Percentiles rank a stretch among this genome's conserved stretches.
phyloP scores from a whole-genome alignment of 495 filamentous ascomycete species.

The Penicillium samsonianum region DNA sequence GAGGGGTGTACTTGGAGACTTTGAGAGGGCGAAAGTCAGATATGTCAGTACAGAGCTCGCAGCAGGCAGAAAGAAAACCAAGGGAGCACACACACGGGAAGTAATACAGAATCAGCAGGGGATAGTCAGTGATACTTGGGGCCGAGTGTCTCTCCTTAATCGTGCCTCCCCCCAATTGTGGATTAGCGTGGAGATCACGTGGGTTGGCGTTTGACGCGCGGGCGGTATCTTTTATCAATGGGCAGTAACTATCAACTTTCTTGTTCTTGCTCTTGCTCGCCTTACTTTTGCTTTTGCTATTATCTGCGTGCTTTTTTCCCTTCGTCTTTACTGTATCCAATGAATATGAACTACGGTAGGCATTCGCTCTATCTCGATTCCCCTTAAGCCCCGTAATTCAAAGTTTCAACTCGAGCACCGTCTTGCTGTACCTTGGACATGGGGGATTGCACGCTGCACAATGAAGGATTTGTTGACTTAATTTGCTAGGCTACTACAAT shows the following conservation, averaged over 20 bases:
- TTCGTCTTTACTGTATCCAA: background rate
- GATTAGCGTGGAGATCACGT: conserved; percentile 36
- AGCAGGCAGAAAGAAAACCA: conserved; percentile 15
- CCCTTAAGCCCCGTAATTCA: background rate
- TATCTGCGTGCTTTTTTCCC: background rate
- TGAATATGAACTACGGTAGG: background rate
- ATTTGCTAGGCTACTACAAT: conserved; percentile 5
- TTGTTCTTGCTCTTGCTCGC: background rate
- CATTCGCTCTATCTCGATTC: background rate
- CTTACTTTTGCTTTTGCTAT: background rate
- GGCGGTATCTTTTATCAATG: conserved; percentile 5
- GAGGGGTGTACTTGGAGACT: background rate
- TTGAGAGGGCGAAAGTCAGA: background rate
- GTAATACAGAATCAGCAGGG: conserved; percentile 33
- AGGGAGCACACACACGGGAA: conserved; percentile 24
- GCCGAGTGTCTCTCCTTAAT: conserved; percentile 30
- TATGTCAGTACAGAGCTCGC: background rate
- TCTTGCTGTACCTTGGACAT: background rate
- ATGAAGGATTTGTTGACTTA: conserved; percentile 4
- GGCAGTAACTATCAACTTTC: conserved; percentile 8
- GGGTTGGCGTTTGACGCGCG: conserved; percentile 17
- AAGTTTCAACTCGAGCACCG: background rate
- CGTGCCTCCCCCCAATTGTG: conserved; percentile 13
- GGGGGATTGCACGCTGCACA: background rate
- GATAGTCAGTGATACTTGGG: conserved; percentile 32